A percentile compares a stretch with the other conserved stretches of the same genome.
phyloP scores from a whole-genome alignment of 345 rosid genomes.

The Moringa oleifera region DNA sequence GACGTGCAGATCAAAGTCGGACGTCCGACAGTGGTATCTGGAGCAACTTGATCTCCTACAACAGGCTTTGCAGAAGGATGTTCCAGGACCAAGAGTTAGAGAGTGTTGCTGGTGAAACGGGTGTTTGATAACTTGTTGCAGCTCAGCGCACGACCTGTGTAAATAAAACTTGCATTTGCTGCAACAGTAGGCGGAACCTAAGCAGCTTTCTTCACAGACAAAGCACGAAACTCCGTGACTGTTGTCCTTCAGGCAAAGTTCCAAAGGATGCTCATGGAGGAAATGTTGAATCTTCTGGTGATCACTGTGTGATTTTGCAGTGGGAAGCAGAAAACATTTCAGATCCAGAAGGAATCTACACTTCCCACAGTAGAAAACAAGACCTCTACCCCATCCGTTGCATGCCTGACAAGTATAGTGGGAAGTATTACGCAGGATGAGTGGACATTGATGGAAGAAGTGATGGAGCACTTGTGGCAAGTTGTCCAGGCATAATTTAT shows the following conservation, averaged over 20 bases:
- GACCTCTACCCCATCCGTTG: no score
- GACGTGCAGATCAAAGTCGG: background rate
- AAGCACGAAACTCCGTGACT: background rate
- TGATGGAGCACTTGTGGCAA: background rate
- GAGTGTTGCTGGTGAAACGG: conserved; percentile 3
- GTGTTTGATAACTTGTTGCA: background rate
- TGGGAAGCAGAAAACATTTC: no score
- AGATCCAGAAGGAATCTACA: no score
- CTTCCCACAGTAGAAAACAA: no score
- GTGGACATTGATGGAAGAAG: conserved; percentile 11
- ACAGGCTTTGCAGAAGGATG: background rate
- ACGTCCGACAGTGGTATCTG: background rate
- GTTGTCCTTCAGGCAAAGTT: background rate
- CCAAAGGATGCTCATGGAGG: no score
- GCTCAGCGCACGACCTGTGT: conserved; percentile 3
- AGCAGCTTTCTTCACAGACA: background rate
- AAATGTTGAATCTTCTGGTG: no score
- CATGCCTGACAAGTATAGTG: no score
- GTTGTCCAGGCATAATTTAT: conserved; percentile 6
- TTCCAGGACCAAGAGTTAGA: background rate
- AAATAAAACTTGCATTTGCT: background rate
- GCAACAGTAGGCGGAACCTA: conserved; percentile 1
- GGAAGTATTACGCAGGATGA: no score
- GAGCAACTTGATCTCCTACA: background rate
- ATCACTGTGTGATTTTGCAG: no score